A percentile compares a stretch with the other conserved stretches of the same genome.
These are phyloP conservation scores for Candida insectorum DNA, from an alignment of 805 yeast genomes.

Conservation along the genomic window DNA sequence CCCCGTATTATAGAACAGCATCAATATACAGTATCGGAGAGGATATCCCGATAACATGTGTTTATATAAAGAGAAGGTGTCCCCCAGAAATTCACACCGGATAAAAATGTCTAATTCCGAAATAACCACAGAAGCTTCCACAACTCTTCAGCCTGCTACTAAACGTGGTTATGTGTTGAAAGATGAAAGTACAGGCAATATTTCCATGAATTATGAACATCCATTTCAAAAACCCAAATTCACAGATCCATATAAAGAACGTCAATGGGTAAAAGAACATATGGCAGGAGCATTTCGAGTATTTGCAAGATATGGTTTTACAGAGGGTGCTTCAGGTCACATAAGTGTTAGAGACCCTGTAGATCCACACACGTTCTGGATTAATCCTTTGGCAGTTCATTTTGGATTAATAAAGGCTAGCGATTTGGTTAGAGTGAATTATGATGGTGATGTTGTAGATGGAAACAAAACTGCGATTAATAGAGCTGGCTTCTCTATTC, in stretches of 20 bases:
- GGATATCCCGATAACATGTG: no score
- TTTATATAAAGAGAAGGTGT: no score
- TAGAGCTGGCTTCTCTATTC: conserved; percentile 41
- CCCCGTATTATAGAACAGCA: conserved; percentile 61
- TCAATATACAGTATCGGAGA: neutral
- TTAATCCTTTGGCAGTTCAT: conserved; percentile 78
- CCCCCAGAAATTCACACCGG: no score
- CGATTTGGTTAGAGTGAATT: conserved; percentile 39
- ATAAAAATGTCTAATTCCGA: no score
- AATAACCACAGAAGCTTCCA: no score
- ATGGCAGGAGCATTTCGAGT: conserved; percentile 84
- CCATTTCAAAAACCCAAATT: conserved; percentile 54
- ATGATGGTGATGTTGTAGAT: conserved; percentile 32
- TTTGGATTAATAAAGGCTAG: conserved; percentile 44
- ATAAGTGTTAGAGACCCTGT: conserved; percentile 82
- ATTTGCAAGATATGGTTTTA: conserved; percentile 70
- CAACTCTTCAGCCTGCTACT: no score
- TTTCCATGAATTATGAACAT: conserved; percentile 51
- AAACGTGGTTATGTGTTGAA: conserved; percentile 6
- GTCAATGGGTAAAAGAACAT: conserved; percentile 61
- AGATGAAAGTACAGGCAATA: conserved; percentile 55
- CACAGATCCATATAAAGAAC: conserved; percentile 43
- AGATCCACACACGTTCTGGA: conserved; percentile 77
- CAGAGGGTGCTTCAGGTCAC: conserved; percentile 83
- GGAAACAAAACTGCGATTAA: conserved; percentile 37